phyloP scores from a whole-genome alignment of 2,329 filamentous ascomycete genomes.

The Fusarium agapanthi region DNA sequence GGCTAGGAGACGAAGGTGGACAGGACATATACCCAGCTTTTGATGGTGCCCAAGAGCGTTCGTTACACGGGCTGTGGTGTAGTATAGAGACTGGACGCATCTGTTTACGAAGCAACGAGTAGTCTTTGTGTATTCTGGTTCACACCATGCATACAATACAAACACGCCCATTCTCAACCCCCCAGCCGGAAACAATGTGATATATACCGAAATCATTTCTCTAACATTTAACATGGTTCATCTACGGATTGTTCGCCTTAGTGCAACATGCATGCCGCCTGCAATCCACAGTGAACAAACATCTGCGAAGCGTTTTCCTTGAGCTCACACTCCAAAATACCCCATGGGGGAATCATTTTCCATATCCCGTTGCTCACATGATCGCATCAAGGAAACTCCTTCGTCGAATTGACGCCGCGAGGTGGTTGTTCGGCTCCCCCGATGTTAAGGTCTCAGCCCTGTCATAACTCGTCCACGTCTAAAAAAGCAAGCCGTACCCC shows the following conservation, averaged over 20 bases:
- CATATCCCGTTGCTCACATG: background rate
- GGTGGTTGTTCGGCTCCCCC: background rate
- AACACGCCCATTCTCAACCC: background rate
- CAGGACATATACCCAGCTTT: background rate
- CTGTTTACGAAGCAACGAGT: background rate
- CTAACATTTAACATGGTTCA: background rate
- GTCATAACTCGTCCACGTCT: constrained; percentile 4
- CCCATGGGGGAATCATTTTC: background rate
- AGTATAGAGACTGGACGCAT: background rate
- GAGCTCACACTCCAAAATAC: background rate
- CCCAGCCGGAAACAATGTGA: background rate
- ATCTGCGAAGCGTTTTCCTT: background rate
- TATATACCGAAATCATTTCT: background rate
- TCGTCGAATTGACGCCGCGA: background rate
- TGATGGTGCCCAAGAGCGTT: background rate
- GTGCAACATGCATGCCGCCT: background rate
- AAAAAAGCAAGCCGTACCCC: background rate
- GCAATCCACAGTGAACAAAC: background rate
- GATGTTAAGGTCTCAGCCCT: background rate
- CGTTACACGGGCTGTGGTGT: background rate
- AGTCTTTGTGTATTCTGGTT: background rate
- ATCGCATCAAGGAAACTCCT: background rate
- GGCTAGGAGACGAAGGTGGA: background rate
- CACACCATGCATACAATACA: background rate
- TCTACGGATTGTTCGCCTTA: background rate